A percentile compares a stretch with the other conserved stretches of the same genome.
These are phyloP conservation scores for Clitopilus hobsonii DNA, from an alignment of 768 basidiomycete genomes.

Conservation along the genomic window DNA sequence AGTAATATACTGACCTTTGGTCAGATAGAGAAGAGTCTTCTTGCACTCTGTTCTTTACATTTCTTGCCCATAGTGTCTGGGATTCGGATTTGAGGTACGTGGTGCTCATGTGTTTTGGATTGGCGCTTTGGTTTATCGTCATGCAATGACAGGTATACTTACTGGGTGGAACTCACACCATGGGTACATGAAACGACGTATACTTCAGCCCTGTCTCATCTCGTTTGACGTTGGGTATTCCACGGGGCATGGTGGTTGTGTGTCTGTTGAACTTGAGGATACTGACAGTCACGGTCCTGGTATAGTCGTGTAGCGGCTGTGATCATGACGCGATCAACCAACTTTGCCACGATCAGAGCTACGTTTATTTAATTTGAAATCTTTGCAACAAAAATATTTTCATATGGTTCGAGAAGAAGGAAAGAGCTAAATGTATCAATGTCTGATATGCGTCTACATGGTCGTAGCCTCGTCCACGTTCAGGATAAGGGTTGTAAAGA, in stretches of 20 bases:
- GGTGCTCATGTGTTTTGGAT: constrained; percentile 76
- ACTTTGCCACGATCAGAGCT: too few species aligned
- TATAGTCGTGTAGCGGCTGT: too few species aligned
- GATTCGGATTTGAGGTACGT: constrained; percentile 75
- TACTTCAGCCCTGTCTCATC: constrained; percentile 82
- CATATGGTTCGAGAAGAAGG: too few species aligned
- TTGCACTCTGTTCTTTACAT: constrained; percentile 44
- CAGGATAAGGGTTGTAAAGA: constrained; percentile 60
- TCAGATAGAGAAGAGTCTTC: constrained; percentile 39
- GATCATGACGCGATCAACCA: too few species aligned
- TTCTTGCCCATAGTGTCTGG: constrained; percentile 72
- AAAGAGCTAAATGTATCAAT: too few species aligned
- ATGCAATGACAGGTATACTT: not conserved
- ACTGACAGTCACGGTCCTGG: constrained; percentile 12
- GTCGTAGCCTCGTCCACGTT: constrained; percentile 57
- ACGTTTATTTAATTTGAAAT: too few species aligned
- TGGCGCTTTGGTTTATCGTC: constrained; percentile 41
- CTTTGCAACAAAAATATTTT: too few species aligned
- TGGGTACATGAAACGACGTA: constrained; percentile 76
- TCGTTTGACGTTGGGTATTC: constrained; percentile 73
- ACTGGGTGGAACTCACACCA: constrained; percentile 43
- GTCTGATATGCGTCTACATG: too few species aligned
- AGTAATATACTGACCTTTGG: constrained; percentile 36
- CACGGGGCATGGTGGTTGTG: constrained; percentile 62
- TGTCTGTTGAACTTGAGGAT: constrained; percentile 3